These are phyloP conservation scores for Forsythia suspensa DNA, from an alignment of 257 asterid genomes.

Conservation along the genomic window DNA sequence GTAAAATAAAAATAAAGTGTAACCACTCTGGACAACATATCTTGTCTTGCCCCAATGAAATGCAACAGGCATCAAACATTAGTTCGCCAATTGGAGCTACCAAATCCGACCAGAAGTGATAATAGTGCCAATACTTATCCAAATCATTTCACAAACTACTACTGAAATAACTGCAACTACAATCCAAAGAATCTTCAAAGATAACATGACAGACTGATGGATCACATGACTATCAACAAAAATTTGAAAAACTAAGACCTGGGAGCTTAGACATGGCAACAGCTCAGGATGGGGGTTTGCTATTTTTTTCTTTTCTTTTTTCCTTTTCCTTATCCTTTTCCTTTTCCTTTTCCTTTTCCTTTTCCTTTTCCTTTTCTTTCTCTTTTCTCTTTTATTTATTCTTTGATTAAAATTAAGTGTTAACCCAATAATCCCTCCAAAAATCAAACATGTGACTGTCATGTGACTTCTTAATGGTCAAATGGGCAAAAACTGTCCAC, in stretches of 20 bases:
- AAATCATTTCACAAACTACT: not conserved
- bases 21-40: not conserved
- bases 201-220: too few relatives aligned
- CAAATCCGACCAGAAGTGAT: not conserved
- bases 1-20: not conserved
- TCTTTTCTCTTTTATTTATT: too few relatives aligned
- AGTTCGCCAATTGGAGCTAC: not conserved
- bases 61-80: not conserved
- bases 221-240: too few relatives aligned
- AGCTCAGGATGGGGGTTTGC: not conserved
- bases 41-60: not conserved
- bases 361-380: too few relatives aligned
- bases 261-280: too few relatives aligned
- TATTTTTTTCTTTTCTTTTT: not conserved
- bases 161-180: not conserved
- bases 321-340: not conserved
- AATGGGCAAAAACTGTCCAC: too few relatives aligned
- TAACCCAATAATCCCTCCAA: too few relatives aligned
- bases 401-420: too few relatives aligned
- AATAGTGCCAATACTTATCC: not conserved
- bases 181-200: not conserved
- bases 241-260: too few relatives aligned
- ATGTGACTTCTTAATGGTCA: too few relatives aligned
- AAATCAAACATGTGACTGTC: too few relatives aligned
- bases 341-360: too few relatives aligned